Percentiles rank a stretch among this genome's conserved stretches.
These are phyloP conservation scores for Boletus edulis DNA, from an alignment of 768 basidiomycete genomes.

Conservation along the genomic window DNA sequence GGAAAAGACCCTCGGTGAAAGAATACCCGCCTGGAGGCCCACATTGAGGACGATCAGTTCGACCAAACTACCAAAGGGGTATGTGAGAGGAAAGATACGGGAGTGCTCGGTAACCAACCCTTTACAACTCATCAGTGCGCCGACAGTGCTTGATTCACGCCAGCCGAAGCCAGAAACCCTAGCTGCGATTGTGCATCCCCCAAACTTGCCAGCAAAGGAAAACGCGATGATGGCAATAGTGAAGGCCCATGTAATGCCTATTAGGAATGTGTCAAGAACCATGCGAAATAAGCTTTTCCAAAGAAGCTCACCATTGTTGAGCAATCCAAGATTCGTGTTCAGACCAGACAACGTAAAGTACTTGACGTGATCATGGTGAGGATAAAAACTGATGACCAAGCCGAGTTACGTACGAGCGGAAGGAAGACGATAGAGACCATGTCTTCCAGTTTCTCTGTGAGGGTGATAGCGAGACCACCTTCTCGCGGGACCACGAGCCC, in stretches of 20 bases:
- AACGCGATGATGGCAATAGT: slow-evolving; percentile 74
- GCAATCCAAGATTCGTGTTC: slow-evolving; percentile 81
- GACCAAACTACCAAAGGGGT: slow-evolving; percentile 55
- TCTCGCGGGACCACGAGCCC: slow-evolving; percentile 85
- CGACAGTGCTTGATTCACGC: slow-evolving; percentile 82
- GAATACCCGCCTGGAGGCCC: slow-evolving; percentile 76
- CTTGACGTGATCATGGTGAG: slow-evolving; percentile 32
- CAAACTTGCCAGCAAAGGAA: slow-evolving; percentile 88
- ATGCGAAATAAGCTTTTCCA: not conserved
- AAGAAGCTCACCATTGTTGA: slow-evolving; percentile 59
- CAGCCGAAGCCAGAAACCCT: slow-evolving; percentile 65
- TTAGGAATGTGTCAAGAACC: not conserved
- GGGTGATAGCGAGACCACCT: slow-evolving; percentile 77
- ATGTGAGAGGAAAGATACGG: not conserved
- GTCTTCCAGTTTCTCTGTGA: slow-evolving; percentile 98
- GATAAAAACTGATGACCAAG: not conserved
- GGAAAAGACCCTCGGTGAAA: slow-evolving; percentile 77
- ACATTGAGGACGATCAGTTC: slow-evolving; percentile 97
- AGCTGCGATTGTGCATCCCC: slow-evolving; percentile 76
- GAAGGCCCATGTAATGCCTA: slow-evolving; percentile 85
- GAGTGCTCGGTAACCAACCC: slow-evolving; percentile 46
- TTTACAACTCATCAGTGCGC: slow-evolving; percentile 94
- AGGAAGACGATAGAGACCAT: slow-evolving; percentile 88
- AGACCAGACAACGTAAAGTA: slow-evolving; percentile 94
- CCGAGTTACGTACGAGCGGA: slow-evolving; percentile 54